These are phyloP conservation scores for Amoeboradix gromovi DNA, from an alignment of 371 early-diverging fungal species.

Conservation along the genomic window DNA sequence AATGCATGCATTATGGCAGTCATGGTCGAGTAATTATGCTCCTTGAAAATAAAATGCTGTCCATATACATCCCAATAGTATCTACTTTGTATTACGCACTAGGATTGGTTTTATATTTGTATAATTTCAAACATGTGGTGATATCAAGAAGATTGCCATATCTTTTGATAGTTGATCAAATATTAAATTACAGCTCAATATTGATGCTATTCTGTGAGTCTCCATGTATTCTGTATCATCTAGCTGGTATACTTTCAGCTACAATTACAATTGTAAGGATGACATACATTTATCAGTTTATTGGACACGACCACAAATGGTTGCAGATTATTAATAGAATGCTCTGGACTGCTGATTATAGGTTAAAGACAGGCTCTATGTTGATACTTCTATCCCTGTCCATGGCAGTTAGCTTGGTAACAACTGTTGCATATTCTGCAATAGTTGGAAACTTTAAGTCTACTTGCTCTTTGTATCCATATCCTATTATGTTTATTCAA, in stretches of 20 bases:
- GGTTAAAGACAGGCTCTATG: background rate
- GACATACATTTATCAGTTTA: background rate
- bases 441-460: background rate
- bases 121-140: background rate
- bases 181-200: background rate
- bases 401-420: background rate
- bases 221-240: background rate
- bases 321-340: background rate
- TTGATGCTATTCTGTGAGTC: background rate
- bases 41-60: too few relatives aligned
- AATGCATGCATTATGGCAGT: too few relatives aligned
- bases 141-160: background rate
- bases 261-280: background rate
- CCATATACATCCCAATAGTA: too few relatives aligned
- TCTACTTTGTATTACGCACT: background rate
- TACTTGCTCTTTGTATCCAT: background rate
- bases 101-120: background rate
- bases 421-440: background rate
- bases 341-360: background rate
- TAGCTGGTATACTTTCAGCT: background rate
- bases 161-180: background rate
- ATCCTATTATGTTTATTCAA: background rate
- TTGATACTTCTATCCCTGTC: background rate
- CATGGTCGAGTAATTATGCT: too few relatives aligned
- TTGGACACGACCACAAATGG: background rate